Conservation (phyloP, 768 basidiomycete genomes). For the Tylopilus vinaceipallidus region DNA sequence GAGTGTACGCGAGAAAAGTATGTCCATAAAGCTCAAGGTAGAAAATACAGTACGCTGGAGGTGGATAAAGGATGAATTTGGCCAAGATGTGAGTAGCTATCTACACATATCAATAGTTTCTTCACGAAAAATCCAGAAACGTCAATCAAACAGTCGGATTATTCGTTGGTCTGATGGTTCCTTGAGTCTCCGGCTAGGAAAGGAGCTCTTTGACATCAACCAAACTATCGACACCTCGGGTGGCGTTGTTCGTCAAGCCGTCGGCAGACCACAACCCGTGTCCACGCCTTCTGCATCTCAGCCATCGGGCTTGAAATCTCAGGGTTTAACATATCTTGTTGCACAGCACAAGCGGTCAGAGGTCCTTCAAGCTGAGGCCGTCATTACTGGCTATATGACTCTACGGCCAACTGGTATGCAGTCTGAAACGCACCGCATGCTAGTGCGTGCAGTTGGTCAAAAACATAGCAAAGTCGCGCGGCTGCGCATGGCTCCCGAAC, state of each 20-base stretch:
- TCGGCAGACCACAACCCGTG: constrained; percentile 44
- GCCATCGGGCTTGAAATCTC: constrained; percentile 44
- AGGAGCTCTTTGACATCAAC: constrained; percentile 90
- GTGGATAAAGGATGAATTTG: constrained; percentile 79
- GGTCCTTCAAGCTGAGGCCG: constrained; percentile 82
- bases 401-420: constrained; percentile 89
- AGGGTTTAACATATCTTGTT: constrained; percentile 85
- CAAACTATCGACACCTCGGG: constrained; percentile 78
- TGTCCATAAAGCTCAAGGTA: constrained; percentile 83
- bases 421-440: constrained; percentile 84
- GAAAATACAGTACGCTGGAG: constrained; percentile 96
- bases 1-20: constrained; percentile 71
- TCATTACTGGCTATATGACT: constrained; percentile 80
- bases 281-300: constrained; percentile 41
- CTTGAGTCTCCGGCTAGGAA: constrained; percentile 85
- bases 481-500: constrained; percentile 77
- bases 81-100: constrained; percentile 63
- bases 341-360: constrained; percentile 85
- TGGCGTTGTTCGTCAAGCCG: constrained; percentile 54
- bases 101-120: neutral
- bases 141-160: constrained; percentile 87
- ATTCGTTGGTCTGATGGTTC: constrained; percentile 97
- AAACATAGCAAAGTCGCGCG: constrained; percentile 81
- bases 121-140: constrained; percentile 44
- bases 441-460: constrained; percentile 83